phyloP scores from a whole-genome alignment of 148 eudicot genomes.

The Mesembryanthemum crystallinum region DNA sequence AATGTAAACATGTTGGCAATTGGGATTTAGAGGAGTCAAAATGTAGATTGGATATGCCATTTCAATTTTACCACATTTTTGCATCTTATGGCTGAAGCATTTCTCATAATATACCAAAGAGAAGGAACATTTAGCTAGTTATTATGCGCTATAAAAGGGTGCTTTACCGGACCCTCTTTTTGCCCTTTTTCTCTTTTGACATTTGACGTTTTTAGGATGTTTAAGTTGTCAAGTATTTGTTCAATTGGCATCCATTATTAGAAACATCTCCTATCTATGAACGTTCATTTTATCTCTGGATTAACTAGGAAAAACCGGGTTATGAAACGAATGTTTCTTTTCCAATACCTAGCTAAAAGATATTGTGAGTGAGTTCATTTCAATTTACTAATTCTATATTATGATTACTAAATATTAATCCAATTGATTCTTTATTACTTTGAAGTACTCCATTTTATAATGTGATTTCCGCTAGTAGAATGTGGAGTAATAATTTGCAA shows the following conservation, averaged over 20 bases:
- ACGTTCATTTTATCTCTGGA: neutral
- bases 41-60: slow-evolving; percentile 12
- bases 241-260: slow-evolving; percentile 3
- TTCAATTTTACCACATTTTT: slow-evolving; percentile 3
- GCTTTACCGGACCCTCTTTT: slow-evolving; percentile 13
- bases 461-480: too few species aligned
- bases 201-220: neutral
- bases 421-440: neutral
- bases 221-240: neutral
- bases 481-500: too few species aligned
- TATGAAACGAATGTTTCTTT: neutral
- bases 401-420: neutral
- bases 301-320: slow-evolving; percentile 3
- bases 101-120: slow-evolving; percentile 14
- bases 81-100: slow-evolving; percentile 12
- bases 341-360: neutral
- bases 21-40: neutral
- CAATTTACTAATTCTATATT: too few species aligned
- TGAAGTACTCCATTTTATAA: too few species aligned
- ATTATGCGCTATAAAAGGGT: neutral
- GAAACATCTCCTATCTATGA: neutral
- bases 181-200: neutral
- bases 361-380: too few species aligned
- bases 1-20: neutral
- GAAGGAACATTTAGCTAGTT: slow-evolving; percentile 4